phyloP scores from a whole-genome alignment of 768 basidiomycete genomes.

The Psilocybe subaeruginosa region DNA sequence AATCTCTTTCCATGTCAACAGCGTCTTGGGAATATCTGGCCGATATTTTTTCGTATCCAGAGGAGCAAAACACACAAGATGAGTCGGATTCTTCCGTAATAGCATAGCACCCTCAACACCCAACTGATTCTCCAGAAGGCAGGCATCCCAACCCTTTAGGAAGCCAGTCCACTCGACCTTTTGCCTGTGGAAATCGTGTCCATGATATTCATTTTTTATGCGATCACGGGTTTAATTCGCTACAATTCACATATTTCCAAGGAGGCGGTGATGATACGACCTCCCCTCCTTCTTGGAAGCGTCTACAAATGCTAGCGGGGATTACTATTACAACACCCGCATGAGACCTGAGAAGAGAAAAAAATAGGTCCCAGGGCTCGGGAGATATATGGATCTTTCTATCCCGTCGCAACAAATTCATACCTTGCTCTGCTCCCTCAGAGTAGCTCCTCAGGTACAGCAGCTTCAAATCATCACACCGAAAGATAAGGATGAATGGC shows the following conservation, averaged over 20 bases:
- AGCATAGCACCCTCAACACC: neutral
- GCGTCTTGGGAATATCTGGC: neutral
- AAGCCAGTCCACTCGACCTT: neutral
- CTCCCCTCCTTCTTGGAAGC: neutral
- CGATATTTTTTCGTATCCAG: neutral
- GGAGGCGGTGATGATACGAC: neutral
- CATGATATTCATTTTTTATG: neutral
- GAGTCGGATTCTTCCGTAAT: neutral
- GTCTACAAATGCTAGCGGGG: neutral
- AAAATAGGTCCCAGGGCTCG: too few species aligned
- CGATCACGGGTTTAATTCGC: too few species aligned
- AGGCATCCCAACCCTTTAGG: too few species aligned
- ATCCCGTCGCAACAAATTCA: neutral
- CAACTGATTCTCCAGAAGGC: neutral
- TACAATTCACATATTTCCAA: neutral
- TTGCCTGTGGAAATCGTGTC: neutral
- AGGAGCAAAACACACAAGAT: neutral
- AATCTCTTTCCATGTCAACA: neutral
- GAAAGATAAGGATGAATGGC: neutral
- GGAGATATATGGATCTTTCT: neutral
- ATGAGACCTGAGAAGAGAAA: too few species aligned
- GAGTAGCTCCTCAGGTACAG: neutral
- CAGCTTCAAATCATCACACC: neutral
- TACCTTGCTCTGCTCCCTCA: neutral
- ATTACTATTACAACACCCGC: neutral